Conservation (phyloP, 345 rosid species). For the Excoecaria agallocha region DNA sequence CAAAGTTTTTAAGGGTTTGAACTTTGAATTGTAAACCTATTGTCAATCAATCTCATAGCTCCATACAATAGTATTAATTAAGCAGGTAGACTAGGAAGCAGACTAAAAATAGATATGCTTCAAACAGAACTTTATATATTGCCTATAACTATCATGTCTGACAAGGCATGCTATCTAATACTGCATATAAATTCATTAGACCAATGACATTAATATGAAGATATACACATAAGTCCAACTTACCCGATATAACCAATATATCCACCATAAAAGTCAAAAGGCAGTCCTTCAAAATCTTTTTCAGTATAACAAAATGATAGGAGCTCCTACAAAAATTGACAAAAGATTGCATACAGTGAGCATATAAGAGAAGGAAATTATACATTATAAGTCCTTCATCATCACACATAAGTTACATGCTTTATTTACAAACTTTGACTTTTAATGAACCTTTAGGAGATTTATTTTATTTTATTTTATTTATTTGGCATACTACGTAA, state of each 20-base stretch:
- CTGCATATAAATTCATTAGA: not conserved
- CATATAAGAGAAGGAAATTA: conserved; percentile 9
- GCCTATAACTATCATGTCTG: not conserved
- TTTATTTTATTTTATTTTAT: too few species aligned
- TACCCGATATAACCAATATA: conserved; percentile 93
- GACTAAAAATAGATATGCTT: not conserved
- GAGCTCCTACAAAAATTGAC: conserved; percentile 56
- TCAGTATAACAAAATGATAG: conserved; percentile 54
- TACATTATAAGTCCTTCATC: not conserved
- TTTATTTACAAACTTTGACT: not conserved
- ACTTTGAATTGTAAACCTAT: not conserved
- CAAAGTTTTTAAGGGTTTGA: not conserved
- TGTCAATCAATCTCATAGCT: not conserved
- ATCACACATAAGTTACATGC: not conserved
- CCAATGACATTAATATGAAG: not conserved
- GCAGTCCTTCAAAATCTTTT: conserved; percentile 74
- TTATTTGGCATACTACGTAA: not conserved
- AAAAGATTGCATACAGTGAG: not conserved
- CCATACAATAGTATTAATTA: not conserved
- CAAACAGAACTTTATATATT: not conserved
- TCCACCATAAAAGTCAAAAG: conserved; percentile 92
- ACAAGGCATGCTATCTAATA: not conserved
- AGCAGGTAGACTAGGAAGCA: not conserved
- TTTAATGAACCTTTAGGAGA: not conserved
- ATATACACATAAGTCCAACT: conserved; percentile 21